phyloP scores from a whole-genome alignment of 2,329 filamentous ascomycete species.

The Bipolaris bicolor region DNA sequence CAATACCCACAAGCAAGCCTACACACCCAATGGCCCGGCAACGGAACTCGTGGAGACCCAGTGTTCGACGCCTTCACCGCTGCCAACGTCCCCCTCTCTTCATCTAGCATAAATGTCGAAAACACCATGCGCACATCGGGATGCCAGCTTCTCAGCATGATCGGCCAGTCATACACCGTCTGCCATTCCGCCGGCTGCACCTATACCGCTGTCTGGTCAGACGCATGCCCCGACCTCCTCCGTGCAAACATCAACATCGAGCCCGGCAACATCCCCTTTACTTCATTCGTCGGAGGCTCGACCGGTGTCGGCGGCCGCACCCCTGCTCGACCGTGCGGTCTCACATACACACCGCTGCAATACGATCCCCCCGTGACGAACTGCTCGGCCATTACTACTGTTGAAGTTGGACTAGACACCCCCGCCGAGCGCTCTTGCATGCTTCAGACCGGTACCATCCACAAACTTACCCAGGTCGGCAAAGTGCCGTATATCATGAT shows the following conservation, averaged over 20 bases:
- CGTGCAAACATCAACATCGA: constrained; percentile 34
- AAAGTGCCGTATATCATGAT: constrained; percentile 41
- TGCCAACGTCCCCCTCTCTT: constrained; percentile 23
- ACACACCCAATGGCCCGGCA: constrained; percentile 33
- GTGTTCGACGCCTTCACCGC: constrained; percentile 29
- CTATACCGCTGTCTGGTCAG: constrained; percentile 29
- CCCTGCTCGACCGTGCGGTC: constrained; percentile 26
- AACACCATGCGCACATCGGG: constrained; percentile 26
- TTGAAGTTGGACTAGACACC: constrained; percentile 18
- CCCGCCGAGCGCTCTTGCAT: constrained; percentile 23
- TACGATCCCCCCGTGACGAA: constrained; percentile 24
- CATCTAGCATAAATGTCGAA: constrained; percentile 24
- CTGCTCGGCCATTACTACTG: constrained; percentile 23
- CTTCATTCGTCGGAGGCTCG: constrained; percentile 10
- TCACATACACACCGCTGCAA: constrained; percentile 26
- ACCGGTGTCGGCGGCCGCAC: constrained; percentile 17
- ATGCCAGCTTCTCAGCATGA: constrained; percentile 23
- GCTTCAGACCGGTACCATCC: constrained; percentile 24
- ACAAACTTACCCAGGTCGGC: constrained; percentile 25
- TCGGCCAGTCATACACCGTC: constrained; percentile 28
- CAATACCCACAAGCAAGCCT: constrained; percentile 22
- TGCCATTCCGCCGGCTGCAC: constrained; percentile 30
- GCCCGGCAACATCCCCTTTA: constrained; percentile 25
- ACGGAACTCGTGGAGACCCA: constrained; percentile 23
- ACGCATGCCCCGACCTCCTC: constrained; percentile 30